These are phyloP conservation scores for Arthrobotrys iridis DNA, from an alignment of 2,329 filamentous ascomycete species.

Conservation along the genomic window DNA sequence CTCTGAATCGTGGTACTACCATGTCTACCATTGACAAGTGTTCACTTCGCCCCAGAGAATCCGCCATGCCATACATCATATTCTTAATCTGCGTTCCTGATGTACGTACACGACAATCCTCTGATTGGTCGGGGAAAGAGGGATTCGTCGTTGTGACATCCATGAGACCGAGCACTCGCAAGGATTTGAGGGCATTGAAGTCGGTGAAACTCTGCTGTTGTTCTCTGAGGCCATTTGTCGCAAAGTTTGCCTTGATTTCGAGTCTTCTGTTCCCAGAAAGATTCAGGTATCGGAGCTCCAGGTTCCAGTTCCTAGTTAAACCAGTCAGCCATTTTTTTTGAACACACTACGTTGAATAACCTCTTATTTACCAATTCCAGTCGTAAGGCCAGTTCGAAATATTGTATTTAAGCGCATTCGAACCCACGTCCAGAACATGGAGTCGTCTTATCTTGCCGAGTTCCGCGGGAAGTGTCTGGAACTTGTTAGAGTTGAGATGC, in stretches of 20 bases:
- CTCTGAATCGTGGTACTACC: slow-evolving; percentile 90
- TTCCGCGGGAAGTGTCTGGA: slow-evolving; percentile 94
- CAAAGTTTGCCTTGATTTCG: slow-evolving; percentile 83
- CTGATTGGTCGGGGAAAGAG: slow-evolving; percentile 91
- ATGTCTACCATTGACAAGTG: slow-evolving; percentile 95
- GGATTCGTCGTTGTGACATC: slow-evolving; percentile 95
- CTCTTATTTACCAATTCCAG: slow-evolving; percentile 78
- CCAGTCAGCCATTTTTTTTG: neutral
- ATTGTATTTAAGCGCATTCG: slow-evolving; percentile 96
- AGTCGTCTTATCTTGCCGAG: slow-evolving; percentile 93
- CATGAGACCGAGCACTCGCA: slow-evolving; percentile 92
- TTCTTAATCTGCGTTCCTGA: slow-evolving; percentile 92
- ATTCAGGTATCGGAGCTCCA: slow-evolving; percentile 92
- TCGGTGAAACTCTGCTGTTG: slow-evolving; percentile 75
- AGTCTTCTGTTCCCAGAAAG: slow-evolving; percentile 95
- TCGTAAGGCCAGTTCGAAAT: slow-evolving; percentile 99
- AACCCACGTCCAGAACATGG: slow-evolving; percentile 90
- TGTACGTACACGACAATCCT: slow-evolving; percentile 94
- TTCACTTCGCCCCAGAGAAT: slow-evolving; percentile 90
- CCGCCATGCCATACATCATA: slow-evolving; percentile 96
- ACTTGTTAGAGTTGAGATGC: slow-evolving; percentile 97
- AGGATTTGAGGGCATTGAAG: slow-evolving; percentile 83
- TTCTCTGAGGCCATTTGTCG: slow-evolving; percentile 75
- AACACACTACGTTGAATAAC: neutral
- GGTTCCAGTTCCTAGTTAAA: slow-evolving; percentile 81